Evolutionary conservation across 257 asterid species (phyloP).

Genomic region (Avicennia marina): DNA sequence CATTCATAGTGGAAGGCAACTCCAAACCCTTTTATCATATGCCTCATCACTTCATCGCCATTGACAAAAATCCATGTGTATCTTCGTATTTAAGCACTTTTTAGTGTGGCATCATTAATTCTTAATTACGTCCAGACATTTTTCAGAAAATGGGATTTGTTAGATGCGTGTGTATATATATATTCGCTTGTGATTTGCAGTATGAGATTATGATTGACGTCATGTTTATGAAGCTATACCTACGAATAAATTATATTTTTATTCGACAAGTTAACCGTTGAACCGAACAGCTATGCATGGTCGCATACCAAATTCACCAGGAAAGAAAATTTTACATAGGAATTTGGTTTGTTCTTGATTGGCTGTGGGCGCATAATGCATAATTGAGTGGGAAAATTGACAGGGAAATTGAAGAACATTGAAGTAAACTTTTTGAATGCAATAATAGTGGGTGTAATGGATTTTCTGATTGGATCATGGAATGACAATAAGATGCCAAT

Average conservation of each 20-base stretch:
- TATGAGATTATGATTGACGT: too few species aligned
- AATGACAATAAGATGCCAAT: slow-evolving; percentile 19
- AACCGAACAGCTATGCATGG: too few species aligned
- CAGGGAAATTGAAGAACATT: slow-evolving; percentile 13
- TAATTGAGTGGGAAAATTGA: neutral
- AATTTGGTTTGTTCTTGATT: neutral
- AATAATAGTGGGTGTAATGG: slow-evolving; percentile 28
- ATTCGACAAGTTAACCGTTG: too few species aligned
- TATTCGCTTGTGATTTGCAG: too few species aligned
- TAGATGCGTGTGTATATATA: too few species aligned
- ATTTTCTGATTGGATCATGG: slow-evolving; percentile 21
- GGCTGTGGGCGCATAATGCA: neutral
- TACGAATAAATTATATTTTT: too few species aligned
- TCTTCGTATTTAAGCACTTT: slow-evolving; percentile 19
- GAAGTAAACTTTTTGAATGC: slow-evolving; percentile 8
- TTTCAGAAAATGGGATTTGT: slow-evolving; percentile 19
- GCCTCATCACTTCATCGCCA: slow-evolving; percentile 28
- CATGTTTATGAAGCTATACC: too few species aligned
- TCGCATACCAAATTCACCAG: too few species aligned
- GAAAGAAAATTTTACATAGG: too few species aligned
- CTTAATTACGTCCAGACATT: slow-evolving; percentile 15
- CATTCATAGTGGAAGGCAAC: slow-evolving; percentile 20
- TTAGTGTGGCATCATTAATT: slow-evolving; percentile 24
- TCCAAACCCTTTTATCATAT: slow-evolving; percentile 12
- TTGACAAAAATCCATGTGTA: slow-evolving; percentile 15